These are phyloP conservation scores for Dianthus caryophyllus DNA, from an alignment of 148 eudicot species.

Conservation along the genomic window DNA sequence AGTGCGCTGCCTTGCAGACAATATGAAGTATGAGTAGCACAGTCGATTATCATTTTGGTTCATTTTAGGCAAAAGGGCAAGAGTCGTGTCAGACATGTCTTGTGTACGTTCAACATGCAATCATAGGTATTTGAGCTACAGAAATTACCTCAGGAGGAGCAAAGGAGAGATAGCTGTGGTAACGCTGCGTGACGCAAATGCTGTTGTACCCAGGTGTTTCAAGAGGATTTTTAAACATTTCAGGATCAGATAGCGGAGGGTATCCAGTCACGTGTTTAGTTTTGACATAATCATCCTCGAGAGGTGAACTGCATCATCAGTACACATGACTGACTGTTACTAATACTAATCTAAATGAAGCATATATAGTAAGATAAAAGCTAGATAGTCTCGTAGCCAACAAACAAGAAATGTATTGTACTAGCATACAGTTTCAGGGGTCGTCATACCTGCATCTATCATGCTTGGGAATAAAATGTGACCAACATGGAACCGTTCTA, in stretches of 20 bases:
- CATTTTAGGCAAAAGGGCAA: too few species aligned
- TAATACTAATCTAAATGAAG: neutral
- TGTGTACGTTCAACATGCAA: neutral
- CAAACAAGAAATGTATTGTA: slow-evolving; percentile 4
- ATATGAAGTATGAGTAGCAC: too few species aligned
- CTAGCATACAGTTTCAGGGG: too few species aligned
- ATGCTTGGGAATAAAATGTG: slow-evolving; percentile 54
- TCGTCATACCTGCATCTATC: slow-evolving; percentile 75
- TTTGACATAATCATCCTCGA: slow-evolving; percentile 44
- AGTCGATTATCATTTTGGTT: too few species aligned
- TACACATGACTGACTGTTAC: slow-evolving; percentile 9
- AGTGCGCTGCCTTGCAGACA: too few species aligned
- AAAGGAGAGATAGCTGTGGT: slow-evolving; percentile 70
- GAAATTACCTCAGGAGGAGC: slow-evolving; percentile 87
- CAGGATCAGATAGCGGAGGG: slow-evolving; percentile 64
- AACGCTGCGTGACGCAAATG: slow-evolving; percentile 28
- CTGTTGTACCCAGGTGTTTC: slow-evolving; percentile 50
- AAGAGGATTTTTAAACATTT: slow-evolving; percentile 43
- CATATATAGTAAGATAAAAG: neutral
- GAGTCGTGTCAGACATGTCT: too few species aligned
- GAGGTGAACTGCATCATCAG: slow-evolving; percentile 60
- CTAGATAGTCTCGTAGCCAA: neutral
- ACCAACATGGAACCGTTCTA: slow-evolving; percentile 92
- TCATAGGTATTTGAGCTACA: neutral
- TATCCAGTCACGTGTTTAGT: slow-evolving; percentile 56